Evolutionary conservation across 164 flowering plant species (phyloP).

Genomic region (Magnolia officinalis): DNA sequence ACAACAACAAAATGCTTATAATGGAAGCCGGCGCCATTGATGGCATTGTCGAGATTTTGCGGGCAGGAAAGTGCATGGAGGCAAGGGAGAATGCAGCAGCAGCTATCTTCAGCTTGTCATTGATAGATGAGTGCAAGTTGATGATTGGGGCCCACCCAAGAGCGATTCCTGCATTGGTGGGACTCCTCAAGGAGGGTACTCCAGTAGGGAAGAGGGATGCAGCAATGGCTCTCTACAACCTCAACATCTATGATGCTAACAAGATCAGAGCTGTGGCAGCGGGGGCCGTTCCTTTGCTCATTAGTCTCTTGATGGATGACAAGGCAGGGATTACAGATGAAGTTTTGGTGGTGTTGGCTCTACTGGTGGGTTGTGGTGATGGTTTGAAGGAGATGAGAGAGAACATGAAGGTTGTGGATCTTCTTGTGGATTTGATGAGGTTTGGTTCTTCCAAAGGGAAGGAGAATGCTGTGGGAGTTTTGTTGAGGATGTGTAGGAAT

Average conservation of each 20-base stretch:
- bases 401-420: conserved; percentile 37
- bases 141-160: conserved; percentile 52
- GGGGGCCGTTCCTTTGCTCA: conserved; percentile 60
- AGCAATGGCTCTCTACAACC: conserved; percentile 62
- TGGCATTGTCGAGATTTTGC: conserved; percentile 42
- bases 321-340: conserved; percentile 71
- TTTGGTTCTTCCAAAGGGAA: conserved; percentile 70
- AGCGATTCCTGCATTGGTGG: conserved; percentile 55
- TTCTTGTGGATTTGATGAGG: conserved; percentile 55
- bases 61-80: conserved; percentile 58
- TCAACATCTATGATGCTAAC: conserved; percentile 46
- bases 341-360: conserved; percentile 49
- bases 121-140: conserved; percentile 56
- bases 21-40: conserved; percentile 66
- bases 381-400: conserved; percentile 52
- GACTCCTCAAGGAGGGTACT: conserved; percentile 60
- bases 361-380: conserved; percentile 41
- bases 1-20: conserved; percentile 55
- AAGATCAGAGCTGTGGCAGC: conserved; percentile 39
- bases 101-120: conserved; percentile 62
- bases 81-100: conserved; percentile 90
- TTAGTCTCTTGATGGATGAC: conserved; percentile 51
- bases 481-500: conserved; percentile 64
- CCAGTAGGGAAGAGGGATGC: conserved; percentile 72
- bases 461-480: conserved; percentile 56